Evolutionary conservation across 1,284 basidiomycete species (phyloP).

Genomic region (Malassezia slooffiae): DNA sequence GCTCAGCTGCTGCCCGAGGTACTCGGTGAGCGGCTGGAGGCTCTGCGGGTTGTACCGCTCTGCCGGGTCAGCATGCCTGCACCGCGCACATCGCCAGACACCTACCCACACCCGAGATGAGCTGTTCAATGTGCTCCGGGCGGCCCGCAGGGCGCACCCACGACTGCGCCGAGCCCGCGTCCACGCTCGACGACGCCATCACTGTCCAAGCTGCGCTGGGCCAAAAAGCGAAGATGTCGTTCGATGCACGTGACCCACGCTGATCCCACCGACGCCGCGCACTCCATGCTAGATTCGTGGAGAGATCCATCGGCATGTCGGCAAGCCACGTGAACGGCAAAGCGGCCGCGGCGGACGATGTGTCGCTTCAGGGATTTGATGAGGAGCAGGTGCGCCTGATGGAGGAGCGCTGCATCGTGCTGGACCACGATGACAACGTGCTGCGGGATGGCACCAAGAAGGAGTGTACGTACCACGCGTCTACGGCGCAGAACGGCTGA

Average conservation of each 20-base stretch:
- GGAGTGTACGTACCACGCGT: slow-evolving; percentile 59
- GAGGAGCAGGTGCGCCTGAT: slow-evolving; percentile 61
- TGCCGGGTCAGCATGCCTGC: slow-evolving; percentile 47
- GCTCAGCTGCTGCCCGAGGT: slow-evolving; percentile 80
- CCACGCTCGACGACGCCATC: no score
- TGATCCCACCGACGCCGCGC: no score
- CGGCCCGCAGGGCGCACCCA: slow-evolving; percentile 26
- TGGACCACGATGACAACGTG: slow-evolving; percentile 73
- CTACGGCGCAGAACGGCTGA: not conserved
- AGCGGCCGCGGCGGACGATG: slow-evolving; percentile 17
- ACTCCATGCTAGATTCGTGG: no score
- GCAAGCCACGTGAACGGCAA: no score
- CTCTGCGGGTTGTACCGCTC: slow-evolving; percentile 95
- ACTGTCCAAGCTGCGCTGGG: no score
- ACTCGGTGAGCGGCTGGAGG: slow-evolving; percentile 81
- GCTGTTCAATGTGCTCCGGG: slow-evolving; percentile 38
- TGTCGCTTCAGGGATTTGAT: slow-evolving; percentile 43
- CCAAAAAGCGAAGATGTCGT: no score
- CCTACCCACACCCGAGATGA: slow-evolving; percentile 37
- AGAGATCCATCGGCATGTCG: no score
- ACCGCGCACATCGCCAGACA: not conserved
- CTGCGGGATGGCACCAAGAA: slow-evolving; percentile 62
- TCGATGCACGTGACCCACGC: no score
- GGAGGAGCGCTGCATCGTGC: slow-evolving; percentile 93
- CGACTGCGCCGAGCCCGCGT: not conserved